phyloP scores from a whole-genome alignment of 2,329 filamentous ascomycete species.

The Sclerotinia borealis region DNA sequence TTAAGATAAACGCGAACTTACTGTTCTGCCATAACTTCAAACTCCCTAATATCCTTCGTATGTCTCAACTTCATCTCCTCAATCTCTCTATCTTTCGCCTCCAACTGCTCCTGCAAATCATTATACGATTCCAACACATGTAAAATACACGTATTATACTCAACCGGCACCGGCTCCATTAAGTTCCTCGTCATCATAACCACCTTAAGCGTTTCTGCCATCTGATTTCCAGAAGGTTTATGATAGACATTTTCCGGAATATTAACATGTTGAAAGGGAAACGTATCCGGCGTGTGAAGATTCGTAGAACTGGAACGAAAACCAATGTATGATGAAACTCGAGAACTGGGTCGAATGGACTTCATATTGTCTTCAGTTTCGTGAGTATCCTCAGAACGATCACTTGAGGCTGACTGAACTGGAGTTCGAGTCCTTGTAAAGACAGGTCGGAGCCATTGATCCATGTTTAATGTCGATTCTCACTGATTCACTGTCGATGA shows the following conservation, averaged over 20 bases:
- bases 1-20: neutral
- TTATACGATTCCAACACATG: constrained; percentile 31
- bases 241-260: constrained; percentile 26
- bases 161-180: constrained; percentile 23
- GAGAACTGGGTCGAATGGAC: constrained; percentile 20
- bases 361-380: constrained; percentile 18
- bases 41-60: constrained; percentile 27
- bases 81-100: constrained; percentile 21
- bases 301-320: constrained; percentile 18
- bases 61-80: constrained; percentile 24
- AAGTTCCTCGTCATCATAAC: constrained; percentile 31
- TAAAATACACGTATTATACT: constrained; percentile 31
- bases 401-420: constrained; percentile 8
- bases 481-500: neutral
- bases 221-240: constrained; percentile 29
- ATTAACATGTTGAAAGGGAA: constrained; percentile 17
- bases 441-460: constrained; percentile 28
- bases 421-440: constrained; percentile 23
- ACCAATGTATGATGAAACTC: constrained; percentile 27
- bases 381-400: constrained; percentile 16
- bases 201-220: constrained; percentile 30
- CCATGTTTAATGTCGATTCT: constrained; percentile 16
- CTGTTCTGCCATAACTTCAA: constrained; percentile 23
- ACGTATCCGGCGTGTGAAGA: constrained; percentile 16
- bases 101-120: constrained; percentile 20